Conservation (phyloP, 306 rosid genomes). For the Biancaea sappan region DNA sequence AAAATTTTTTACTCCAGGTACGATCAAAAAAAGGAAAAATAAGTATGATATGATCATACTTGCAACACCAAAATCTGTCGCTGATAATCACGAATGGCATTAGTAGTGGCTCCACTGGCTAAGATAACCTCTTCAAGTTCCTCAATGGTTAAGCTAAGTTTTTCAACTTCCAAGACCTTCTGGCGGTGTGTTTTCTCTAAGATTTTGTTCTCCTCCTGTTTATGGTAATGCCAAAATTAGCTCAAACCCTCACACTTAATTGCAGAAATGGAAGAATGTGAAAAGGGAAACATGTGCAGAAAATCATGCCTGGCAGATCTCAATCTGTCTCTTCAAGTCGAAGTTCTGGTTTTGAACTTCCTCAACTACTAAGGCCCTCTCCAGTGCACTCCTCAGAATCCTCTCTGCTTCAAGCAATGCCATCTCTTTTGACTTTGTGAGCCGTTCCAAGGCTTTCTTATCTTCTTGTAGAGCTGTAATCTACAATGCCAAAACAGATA, state of each 20-base stretch:
- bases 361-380: slow-evolving; percentile 80
- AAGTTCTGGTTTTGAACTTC: slow-evolving; percentile 85
- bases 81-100: slow-evolving; percentile 69
- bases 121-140: slow-evolving; percentile 82
- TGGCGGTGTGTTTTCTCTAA: slow-evolving; percentile 81
- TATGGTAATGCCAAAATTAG: slow-evolving; percentile 27
- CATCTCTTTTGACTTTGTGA: slow-evolving; percentile 72
- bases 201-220: slow-evolving; percentile 88
- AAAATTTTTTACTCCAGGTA: too few species aligned
- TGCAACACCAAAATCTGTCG: slow-evolving; percentile 63
- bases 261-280: background rate
- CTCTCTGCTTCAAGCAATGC: slow-evolving; percentile 87
- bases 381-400: slow-evolving; percentile 70
- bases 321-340: slow-evolving; percentile 89
- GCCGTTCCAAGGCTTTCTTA: slow-evolving; percentile 80
- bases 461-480: slow-evolving; percentile 75
- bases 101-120: slow-evolving; percentile 73
- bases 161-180: slow-evolving; percentile 81
- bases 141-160: slow-evolving; percentile 81
- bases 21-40: too few species aligned
- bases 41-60: slow-evolving; percentile 51
- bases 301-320: slow-evolving; percentile 76
- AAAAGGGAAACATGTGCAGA: background rate
- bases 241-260: slow-evolving; percentile 25
- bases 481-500: slow-evolving; percentile 47